These are phyloP conservation scores for Rhizopogon sp. DNA, from an alignment of 768 basidiomycete species.

Conservation along the genomic window DNA sequence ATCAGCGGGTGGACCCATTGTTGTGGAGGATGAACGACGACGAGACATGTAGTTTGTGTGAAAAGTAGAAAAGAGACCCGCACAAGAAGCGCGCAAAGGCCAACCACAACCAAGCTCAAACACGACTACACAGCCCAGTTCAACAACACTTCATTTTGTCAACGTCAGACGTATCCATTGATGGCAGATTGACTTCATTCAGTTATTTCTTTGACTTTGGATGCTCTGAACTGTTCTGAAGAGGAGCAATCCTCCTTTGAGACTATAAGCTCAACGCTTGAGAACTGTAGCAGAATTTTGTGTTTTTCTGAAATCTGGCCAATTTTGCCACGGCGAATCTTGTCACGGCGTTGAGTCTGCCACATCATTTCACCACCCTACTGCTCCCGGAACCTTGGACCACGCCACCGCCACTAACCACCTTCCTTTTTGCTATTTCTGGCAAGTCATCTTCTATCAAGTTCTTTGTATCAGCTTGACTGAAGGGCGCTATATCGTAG, in stretches of 20 bases:
- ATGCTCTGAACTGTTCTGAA: not conserved
- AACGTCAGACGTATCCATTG: not conserved
- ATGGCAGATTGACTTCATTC: not conserved
- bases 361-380: constrained; percentile 16
- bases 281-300: not conserved
- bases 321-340: constrained; percentile 6
- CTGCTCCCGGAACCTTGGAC: constrained; percentile 15
- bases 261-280: not conserved
- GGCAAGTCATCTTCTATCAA: constrained; percentile 9
- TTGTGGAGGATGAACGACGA: constrained; percentile 18
- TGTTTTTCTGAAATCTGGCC: not conserved
- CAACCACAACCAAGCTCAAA: constrained; percentile 27
- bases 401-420: constrained; percentile 10
- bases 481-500: too few relatives aligned
- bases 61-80: constrained; percentile 15
- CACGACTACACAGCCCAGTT: constrained; percentile 25
- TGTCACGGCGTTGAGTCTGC: constrained; percentile 20
- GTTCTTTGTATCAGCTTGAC: too few relatives aligned
- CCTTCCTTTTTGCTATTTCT: constrained; percentile 18
- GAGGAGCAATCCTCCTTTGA: not conserved
- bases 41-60: constrained; percentile 20
- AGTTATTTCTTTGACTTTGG: not conserved
- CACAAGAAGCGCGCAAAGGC: constrained; percentile 18
- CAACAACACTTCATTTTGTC: not conserved
- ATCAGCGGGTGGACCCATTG: constrained; percentile 40